phyloP scores from a whole-genome alignment of 2,329 filamentous ascomycete genomes.

The Lecanicillium sp. region DNA sequence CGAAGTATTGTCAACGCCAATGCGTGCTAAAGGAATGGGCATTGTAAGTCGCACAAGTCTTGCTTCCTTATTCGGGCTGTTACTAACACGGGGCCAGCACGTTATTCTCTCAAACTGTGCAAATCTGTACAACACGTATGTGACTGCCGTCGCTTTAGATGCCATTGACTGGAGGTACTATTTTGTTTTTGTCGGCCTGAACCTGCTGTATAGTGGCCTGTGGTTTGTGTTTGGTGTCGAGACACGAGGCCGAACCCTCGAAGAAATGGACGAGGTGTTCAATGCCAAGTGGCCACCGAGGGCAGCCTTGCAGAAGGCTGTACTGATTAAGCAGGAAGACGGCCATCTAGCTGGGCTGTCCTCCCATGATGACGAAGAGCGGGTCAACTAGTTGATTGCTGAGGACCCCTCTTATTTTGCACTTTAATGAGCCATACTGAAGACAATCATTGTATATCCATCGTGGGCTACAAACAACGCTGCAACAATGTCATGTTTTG shows the following conservation, averaged over 20 bases:
- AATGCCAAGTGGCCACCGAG: constrained; percentile 27
- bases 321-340: constrained; percentile 17
- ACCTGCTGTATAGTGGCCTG: constrained; percentile 17
- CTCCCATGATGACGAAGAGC: too few relatives aligned
- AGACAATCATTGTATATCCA: too few relatives aligned
- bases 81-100: constrained; percentile 7
- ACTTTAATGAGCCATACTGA: too few relatives aligned
- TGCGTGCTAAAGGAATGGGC: constrained; percentile 27
- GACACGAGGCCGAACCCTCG: constrained; percentile 27
- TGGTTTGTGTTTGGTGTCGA: constrained; percentile 23
- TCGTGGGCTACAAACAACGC: too few relatives aligned
- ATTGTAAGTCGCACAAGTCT: constrained; percentile 15
- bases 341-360: constrained; percentile 11
- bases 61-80: neutral
- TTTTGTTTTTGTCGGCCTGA: constrained; percentile 23
- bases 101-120: constrained; percentile 21
- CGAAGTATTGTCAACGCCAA: constrained; percentile 23
- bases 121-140: constrained; percentile 24
- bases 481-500: too few relatives aligned
- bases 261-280: constrained; percentile 37
- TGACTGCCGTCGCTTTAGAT: constrained; percentile 21
- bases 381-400: too few relatives aligned
- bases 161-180: constrained; percentile 23
- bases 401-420: too few relatives aligned
- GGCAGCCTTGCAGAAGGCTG: constrained; percentile 25